Conservation (phyloP, 1,139 yeast genomes). For the Chernovozyma sophiae-reginae region DNA sequence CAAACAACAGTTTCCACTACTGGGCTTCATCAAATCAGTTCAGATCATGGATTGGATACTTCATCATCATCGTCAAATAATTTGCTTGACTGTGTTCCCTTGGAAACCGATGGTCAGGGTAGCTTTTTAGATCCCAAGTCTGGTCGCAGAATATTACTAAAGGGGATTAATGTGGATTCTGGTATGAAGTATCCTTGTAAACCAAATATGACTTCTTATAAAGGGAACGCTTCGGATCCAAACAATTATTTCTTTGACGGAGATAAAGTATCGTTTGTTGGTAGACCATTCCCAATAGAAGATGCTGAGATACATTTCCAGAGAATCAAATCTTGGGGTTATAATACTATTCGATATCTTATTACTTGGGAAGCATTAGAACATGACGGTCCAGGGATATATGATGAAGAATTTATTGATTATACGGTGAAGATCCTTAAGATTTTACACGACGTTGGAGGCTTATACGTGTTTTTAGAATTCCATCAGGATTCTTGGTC, state of each 20-base stretch:
- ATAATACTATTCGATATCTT: constrained; percentile 70
- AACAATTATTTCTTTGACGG: constrained; percentile 59
- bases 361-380: constrained; percentile 93
- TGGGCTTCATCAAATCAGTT: not conserved
- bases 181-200: constrained; percentile 65
- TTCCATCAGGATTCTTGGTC: constrained; percentile 98
- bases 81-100: constrained; percentile 29
- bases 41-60: not conserved
- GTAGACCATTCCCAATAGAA: constrained; percentile 71
- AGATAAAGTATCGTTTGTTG: constrained; percentile 71
- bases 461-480: constrained; percentile 77
- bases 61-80: not conserved
- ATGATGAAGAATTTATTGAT: constrained; percentile 73
- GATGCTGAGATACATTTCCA: constrained; percentile 68
- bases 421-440: constrained; percentile 62
- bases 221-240: constrained; percentile 39
- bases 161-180: constrained; percentile 83
- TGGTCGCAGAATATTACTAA: constrained; percentile 59
- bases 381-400: constrained; percentile 80
- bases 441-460: constrained; percentile 59
- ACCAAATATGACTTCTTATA: constrained; percentile 55
- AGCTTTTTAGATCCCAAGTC: constrained; percentile 50
- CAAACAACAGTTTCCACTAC: not conserved
- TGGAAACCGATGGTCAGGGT: constrained; percentile 42
- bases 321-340: constrained; percentile 77